phyloP scores from a whole-genome alignment of 306 rosid species.

The Prunus mume region DNA sequence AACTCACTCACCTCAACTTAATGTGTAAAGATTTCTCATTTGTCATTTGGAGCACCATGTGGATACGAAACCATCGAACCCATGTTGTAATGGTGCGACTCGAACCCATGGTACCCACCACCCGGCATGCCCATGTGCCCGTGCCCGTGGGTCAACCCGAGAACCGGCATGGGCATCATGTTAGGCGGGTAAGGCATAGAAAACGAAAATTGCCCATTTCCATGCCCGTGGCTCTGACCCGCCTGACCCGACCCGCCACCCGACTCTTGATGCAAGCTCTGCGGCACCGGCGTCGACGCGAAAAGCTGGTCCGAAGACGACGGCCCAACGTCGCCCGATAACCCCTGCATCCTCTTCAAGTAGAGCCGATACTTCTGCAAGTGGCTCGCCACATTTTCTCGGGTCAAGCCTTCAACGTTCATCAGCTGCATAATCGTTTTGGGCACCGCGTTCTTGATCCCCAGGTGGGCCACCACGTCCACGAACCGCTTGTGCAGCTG shows the following conservation, averaged over 20 bases:
- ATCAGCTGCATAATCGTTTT: slow-evolving; percentile 90
- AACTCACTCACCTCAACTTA: slow-evolving; percentile 23
- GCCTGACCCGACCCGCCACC: slow-evolving; percentile 12
- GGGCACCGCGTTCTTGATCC: slow-evolving; percentile 88
- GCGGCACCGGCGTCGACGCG: slow-evolving; percentile 74
- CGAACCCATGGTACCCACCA: slow-evolving; percentile 46
- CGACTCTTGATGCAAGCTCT: slow-evolving; percentile 52
- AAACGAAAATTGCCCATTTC: slow-evolving; percentile 36
- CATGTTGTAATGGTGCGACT: slow-evolving; percentile 43
- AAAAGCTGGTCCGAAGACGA: slow-evolving; percentile 74
- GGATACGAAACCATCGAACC: slow-evolving; percentile 38
- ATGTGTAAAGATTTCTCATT: slow-evolving; percentile 1
- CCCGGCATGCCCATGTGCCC: slow-evolving; percentile 50
- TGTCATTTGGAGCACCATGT: slow-evolving; percentile 20
- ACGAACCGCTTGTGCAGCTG: slow-evolving; percentile 91
- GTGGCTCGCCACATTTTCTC: slow-evolving; percentile 94
- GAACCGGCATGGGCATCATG: slow-evolving; percentile 42
- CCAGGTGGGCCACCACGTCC: slow-evolving; percentile 85
- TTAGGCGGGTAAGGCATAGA: slow-evolving; percentile 27
- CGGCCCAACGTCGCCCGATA: slow-evolving; percentile 62
- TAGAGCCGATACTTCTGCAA: slow-evolving; percentile 89
- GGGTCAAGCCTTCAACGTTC: slow-evolving; percentile 94
- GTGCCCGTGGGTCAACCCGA: slow-evolving; percentile 49
- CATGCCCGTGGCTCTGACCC: slow-evolving; percentile 30
- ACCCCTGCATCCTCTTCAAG: slow-evolving; percentile 80